Conservation (phyloP, 139 green algal species). For the Volvox africanus region DNA sequence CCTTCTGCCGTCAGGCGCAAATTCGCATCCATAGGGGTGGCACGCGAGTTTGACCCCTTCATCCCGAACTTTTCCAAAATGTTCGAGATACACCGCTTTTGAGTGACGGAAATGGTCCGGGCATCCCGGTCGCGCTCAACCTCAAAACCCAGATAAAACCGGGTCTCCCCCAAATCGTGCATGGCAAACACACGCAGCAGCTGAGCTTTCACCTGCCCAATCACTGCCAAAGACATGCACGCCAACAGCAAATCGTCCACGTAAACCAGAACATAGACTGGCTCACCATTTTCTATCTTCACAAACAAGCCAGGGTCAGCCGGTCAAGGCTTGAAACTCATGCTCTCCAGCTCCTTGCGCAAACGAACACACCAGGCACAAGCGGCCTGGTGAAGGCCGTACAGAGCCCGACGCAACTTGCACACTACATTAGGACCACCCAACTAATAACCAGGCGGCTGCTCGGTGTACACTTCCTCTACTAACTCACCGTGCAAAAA, state of each 20-base stretch:
- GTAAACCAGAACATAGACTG: constrained; percentile 46
- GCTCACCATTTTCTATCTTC: too few species aligned
- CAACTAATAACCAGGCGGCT: constrained; percentile 47
- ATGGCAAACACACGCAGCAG: constrained; percentile 31
- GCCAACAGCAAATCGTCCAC: constrained; percentile 59
- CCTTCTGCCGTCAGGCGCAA: not conserved
- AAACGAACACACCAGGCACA: constrained; percentile 60
- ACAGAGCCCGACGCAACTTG: constrained; percentile 56
- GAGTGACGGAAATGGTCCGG: constrained; percentile 6
- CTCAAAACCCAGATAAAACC: constrained; percentile 42
- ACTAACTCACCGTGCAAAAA: constrained; percentile 69
- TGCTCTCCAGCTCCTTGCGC: too few species aligned
- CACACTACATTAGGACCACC: constrained; percentile 18
- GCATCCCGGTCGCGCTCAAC: constrained; percentile 24
- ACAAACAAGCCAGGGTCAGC: too few species aligned
- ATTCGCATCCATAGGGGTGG: too few species aligned
- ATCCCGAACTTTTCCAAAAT: too few species aligned
- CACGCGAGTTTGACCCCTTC: too few species aligned
- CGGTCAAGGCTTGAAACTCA: too few species aligned
- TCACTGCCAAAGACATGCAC: not conserved
- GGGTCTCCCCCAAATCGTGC: constrained; percentile 34
- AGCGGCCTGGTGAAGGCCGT: constrained; percentile 66
- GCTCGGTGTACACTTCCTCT: too few species aligned
- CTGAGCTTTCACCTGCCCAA: not conserved
- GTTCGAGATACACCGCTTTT: not conserved